Base-by-base conservation (phyloP, 768 basidiomycete genomes). In the Dentipellis sp. region DNA sequence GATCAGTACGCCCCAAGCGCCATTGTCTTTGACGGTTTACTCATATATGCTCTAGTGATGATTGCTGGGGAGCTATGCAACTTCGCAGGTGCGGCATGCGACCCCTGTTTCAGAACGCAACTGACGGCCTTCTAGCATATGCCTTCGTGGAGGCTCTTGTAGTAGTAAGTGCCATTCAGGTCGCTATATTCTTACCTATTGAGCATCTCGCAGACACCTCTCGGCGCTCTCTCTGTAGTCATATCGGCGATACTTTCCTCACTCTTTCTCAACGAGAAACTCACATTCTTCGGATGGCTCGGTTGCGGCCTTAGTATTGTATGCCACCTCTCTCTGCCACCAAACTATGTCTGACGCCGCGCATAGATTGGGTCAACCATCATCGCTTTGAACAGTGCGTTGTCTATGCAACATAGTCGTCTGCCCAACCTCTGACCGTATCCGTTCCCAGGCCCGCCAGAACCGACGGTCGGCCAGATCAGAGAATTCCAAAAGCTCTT, bases 201-300 rank as follows among this genome's bases (percentile, higher is more conserved):
- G 55, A 38, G 53, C 52, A 37, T 49, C 23, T 51, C 21, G 57
- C 60, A 88, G 84, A 98, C 95, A 39, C 97, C 95, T 2, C 81
- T 99, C 63, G 95, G 95, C 42, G 94, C 95, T 8, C 80, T 99
- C 54, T 94, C 93, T 17, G 97, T 99, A 62, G 97, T 99, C 61
- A 78, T 98, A 60, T 95, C 86, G 68, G 94, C 94, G 51, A 88
- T 95, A 36, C 74, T 97, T 16, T 94, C 94, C 7, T 94, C 91
- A 34, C 76, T 95, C 61, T 91, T 98, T 74, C 86, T 99, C 64
- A 84, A 94, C 50, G 95, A 97, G 69, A 91, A 78, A 54, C 80
- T 99, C 46, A 89, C 86, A 37, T 91, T 97, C 71, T 98, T 99
- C 67, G 95, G 97, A 50, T 97, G 94, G 94, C 76, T 98, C 59